These are phyloP conservation scores for Hortiboletus flavorubellus DNA, from an alignment of 768 basidiomycete genomes.

Conservation along the genomic window DNA sequence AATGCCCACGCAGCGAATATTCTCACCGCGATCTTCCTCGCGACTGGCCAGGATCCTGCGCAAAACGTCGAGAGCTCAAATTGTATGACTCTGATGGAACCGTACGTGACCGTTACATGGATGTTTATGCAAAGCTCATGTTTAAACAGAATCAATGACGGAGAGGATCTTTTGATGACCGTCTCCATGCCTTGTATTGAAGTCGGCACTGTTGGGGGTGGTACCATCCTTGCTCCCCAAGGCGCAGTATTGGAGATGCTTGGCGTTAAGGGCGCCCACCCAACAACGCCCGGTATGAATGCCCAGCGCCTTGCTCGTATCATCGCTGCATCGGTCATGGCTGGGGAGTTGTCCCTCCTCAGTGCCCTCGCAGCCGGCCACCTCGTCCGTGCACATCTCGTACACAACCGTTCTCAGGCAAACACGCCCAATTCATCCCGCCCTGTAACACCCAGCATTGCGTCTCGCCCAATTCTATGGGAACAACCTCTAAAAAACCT, in stretches of 20 bases:
- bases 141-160: constrained; percentile 68
- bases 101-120: constrained; percentile 49
- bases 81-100: constrained; percentile 99
- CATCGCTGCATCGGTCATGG: constrained; percentile 93
- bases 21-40: constrained; percentile 90
- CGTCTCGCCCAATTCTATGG: constrained; percentile 24
- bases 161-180: constrained; percentile 88
- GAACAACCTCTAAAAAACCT: constrained; percentile 15
- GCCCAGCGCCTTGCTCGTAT: constrained; percentile 86
- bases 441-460: constrained; percentile 55
- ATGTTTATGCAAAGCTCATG: constrained; percentile 3
- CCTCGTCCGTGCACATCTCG: constrained; percentile 89
- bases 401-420: constrained; percentile 83
- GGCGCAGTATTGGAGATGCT: constrained; percentile 90
- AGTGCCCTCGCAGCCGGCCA: constrained; percentile 94
- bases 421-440: constrained; percentile 70
- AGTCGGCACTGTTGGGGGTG: constrained; percentile 97
- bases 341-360: constrained; percentile 90
- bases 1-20: constrained; percentile 99
- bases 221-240: constrained; percentile 90
- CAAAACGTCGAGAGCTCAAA: constrained; percentile 99
- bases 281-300: constrained; percentile 82
- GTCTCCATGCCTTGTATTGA: constrained; percentile 99
- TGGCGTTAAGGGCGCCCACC: constrained; percentile 87
- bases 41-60: constrained; percentile 97